Evolutionary conservation across 2,329 filamentous ascomycete genomes (phyloP).

Genomic region (Fusarium incarnatum): DNA sequence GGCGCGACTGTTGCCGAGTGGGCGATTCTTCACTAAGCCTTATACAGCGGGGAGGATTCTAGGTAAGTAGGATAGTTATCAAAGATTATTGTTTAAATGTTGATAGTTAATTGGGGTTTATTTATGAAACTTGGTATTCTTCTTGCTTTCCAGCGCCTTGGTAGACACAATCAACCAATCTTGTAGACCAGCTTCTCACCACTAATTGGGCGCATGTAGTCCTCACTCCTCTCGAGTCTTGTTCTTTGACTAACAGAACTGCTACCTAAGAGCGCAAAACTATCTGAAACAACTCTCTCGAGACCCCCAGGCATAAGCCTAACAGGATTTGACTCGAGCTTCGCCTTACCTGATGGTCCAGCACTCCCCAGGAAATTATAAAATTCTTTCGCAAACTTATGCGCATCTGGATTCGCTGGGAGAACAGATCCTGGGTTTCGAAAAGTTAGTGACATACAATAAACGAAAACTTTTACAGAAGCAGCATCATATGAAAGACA

Average conservation of each 20-base stretch:
- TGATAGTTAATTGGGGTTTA: no score
- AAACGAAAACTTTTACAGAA: no score
- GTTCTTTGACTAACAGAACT: constrained; percentile 41
- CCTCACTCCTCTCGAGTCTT: constrained; percentile 36
- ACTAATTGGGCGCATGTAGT: constrained; percentile 54
- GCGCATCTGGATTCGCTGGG: constrained; percentile 39
- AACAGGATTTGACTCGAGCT: constrained; percentile 48
- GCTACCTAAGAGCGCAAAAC: constrained; percentile 45
- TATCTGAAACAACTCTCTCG: constrained; percentile 44
- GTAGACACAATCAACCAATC: no score
- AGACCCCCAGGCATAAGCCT: constrained; percentile 51
- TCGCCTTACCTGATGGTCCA: background rate
- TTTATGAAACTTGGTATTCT: no score
- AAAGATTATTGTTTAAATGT: no score
- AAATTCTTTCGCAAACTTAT: constrained; percentile 51
- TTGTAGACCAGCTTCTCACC: constrained; percentile 52
- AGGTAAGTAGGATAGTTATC: no score
- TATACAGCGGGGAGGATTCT: no score
- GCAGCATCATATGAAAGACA: no score
- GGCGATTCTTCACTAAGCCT: background rate
- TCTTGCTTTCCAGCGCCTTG: no score
- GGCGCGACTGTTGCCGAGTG: constrained; percentile 5
- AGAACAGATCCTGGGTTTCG: constrained; percentile 8
- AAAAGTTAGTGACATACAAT: no score
- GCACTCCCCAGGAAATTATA: constrained; percentile 50